Percentiles rank a stretch among this genome's conserved stretches.
Evolutionary conservation across 352 stramenopile species (phyloP).

Genomic region (Pythium insidiosum): DNA sequence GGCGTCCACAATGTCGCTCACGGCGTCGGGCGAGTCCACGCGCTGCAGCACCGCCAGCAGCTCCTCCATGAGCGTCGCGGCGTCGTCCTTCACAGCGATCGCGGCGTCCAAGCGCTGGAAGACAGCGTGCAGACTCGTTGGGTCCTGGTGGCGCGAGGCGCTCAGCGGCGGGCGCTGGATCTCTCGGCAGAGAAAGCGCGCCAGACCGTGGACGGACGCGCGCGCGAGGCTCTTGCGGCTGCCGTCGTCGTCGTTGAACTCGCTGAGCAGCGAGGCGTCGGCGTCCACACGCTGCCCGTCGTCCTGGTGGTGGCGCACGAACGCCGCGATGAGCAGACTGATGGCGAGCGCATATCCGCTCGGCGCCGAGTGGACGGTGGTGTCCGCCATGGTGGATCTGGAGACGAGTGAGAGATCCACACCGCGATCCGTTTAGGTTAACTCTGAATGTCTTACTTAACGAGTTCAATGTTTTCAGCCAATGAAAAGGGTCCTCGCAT

Average conservation of each 20-base stretch:
- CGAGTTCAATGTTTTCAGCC: too few species aligned
- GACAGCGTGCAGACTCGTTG: conserved; percentile 28
- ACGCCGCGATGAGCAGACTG: conserved; percentile 17
- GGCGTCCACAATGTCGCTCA: conserved; percentile 57
- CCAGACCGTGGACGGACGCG: conserved; percentile 32
- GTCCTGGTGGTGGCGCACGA: conserved; percentile 18
- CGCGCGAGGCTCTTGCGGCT: conserved; percentile 16
- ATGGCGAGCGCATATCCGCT: conserved; percentile 16
- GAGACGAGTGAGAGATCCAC: too few species aligned
- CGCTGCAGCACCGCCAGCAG: conserved; percentile 40
- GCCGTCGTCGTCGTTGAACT: neutral
- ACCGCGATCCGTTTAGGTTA: too few species aligned
- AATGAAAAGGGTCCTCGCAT: too few species aligned
- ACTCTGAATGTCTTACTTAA: too few species aligned
- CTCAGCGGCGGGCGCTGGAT: conserved; percentile 31
- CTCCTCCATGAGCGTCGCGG: conserved; percentile 30
- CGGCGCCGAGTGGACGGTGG: too few species aligned
- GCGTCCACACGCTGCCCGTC: conserved; percentile 3
- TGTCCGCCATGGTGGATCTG: too few species aligned
- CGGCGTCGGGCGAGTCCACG: conserved; percentile 55
- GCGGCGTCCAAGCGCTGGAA: conserved; percentile 34
- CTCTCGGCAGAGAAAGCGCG: conserved; percentile 43
- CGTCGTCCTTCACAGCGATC: conserved; percentile 27
- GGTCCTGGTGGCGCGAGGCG: neutral
- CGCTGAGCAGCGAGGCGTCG: conserved; percentile 9